These are phyloP conservation scores for Gentiana straminea DNA, from an alignment of 257 asterid species.

Conservation along the genomic window DNA sequence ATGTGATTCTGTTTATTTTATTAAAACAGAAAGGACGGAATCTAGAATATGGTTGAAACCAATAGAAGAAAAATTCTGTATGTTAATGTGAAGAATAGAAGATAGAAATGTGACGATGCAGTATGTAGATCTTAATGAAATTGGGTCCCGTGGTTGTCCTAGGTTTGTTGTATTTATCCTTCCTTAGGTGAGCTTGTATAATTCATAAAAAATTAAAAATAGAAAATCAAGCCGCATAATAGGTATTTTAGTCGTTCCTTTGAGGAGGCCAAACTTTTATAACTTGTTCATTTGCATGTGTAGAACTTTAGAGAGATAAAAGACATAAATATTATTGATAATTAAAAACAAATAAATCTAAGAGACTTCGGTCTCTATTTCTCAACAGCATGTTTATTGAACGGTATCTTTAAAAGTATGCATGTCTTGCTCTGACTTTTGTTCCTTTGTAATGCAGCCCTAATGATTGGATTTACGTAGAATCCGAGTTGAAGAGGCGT, in stretches of 20 bases:
- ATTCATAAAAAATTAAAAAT: background rate
- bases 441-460: conserved; percentile 53
- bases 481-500: conserved; percentile 69
- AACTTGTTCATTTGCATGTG: no score
- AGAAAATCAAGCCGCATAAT: background rate
- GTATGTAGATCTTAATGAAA: background rate
- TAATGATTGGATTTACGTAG: conserved; percentile 75
- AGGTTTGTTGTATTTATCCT: background rate
- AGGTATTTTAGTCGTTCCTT: background rate
- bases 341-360: background rate
- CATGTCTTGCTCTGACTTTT: conserved; percentile 10
- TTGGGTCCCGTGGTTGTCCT: background rate
- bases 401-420: no score
- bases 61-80: background rate
- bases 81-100: background rate
- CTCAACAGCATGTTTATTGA: background rate
- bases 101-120: background rate
- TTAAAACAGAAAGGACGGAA: background rate
- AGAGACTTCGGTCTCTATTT: background rate
- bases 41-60: background rate
- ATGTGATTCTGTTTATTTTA: background rate
- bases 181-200: no score
- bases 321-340: no score
- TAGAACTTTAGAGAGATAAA: no score
- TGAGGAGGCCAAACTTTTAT: background rate